Percentiles rank a stretch among this genome's conserved stretches.
phyloP scores from a whole-genome alignment of 805 yeast genomes.

The Ogataea kodamae region DNA sequence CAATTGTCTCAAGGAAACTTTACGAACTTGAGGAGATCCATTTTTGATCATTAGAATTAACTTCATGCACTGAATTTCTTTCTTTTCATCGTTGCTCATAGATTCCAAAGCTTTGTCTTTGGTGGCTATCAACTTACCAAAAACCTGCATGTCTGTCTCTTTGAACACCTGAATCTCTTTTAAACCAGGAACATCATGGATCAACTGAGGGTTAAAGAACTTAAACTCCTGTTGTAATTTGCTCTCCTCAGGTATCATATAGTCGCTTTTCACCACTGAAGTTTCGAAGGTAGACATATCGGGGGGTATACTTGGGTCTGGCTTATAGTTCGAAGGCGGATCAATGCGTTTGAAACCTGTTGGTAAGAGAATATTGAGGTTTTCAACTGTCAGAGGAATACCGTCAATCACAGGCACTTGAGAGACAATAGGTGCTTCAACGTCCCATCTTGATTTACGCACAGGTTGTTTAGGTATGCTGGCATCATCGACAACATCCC shows the following conservation, averaged over 20 bases:
- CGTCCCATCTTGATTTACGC: conserved; percentile 18
- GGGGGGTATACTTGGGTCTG: conserved; percentile 23
- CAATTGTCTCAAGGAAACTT: conserved; percentile 61
- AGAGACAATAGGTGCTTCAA: conserved; percentile 1
- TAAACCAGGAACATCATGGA: conserved; percentile 60
- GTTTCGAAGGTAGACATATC: conserved; percentile 17
- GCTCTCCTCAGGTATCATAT: conserved; percentile 51
- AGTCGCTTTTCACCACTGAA: conserved; percentile 34
- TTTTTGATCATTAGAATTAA: conserved; percentile 71
- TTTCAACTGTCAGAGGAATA: conserved; percentile 41
- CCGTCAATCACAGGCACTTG: conserved; percentile 31
- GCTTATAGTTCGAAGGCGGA: conserved; percentile 46
- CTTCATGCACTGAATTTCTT: conserved; percentile 58
- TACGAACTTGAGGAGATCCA: conserved; percentile 68
- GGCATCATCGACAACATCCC: conserved; percentile 41
- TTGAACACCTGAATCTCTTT: conserved; percentile 66
- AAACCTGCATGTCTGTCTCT: conserved; percentile 67
- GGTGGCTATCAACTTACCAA: conserved; percentile 52
- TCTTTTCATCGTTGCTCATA: conserved; percentile 48
- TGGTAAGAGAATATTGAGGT: conserved; percentile 50
- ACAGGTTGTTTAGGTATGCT: conserved; percentile 11
- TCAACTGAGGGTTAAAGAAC: conserved; percentile 35
- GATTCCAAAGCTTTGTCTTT: conserved; percentile 31
- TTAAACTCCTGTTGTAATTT: conserved; percentile 23
- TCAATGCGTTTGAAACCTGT: conserved; percentile 43